Evolutionary conservation across 257 asterid genomes (phyloP).

Genomic region (Knoxia roxburghii): DNA sequence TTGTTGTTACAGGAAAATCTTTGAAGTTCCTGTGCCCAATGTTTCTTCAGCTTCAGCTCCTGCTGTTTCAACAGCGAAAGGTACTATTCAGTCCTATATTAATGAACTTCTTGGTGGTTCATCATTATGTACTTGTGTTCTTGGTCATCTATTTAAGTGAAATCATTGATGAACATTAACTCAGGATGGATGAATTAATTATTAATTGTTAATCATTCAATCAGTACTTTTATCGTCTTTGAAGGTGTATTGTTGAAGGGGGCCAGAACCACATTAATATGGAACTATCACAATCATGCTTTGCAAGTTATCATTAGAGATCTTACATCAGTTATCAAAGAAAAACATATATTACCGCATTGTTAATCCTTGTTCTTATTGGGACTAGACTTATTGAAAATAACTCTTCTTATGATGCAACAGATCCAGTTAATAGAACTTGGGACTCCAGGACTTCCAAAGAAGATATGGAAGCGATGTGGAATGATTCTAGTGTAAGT

Average conservation of each 20-base stretch:
- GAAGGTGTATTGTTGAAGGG: not conserved
- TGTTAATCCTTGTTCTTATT: not conserved
- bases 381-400: not conserved
- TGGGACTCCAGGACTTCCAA: conserved; percentile 84
- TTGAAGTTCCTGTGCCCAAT: conserved; percentile 41
- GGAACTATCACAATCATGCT: not conserved
- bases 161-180: not conserved
- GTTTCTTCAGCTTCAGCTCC: conserved; percentile 38
- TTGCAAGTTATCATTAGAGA: not conserved
- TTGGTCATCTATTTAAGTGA: not conserved
- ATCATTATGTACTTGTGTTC: not conserved
- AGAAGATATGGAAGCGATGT: conserved; percentile 86
- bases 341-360: not conserved
- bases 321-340: not conserved
- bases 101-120: not conserved
- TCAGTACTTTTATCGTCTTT: not conserved
- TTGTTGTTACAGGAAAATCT: conserved; percentile 50
- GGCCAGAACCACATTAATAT: not conserved
- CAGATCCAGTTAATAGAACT: conserved; percentile 45
- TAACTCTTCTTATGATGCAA: conserved; percentile 21
- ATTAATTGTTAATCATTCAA: not conserved
- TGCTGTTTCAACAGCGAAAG: conserved; percentile 38
- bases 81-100: conserved; percentile 24
- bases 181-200: not conserved
- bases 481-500: conserved; percentile 58